phyloP scores from a whole-genome alignment of 768 basidiomycete species.

The Lactifluus pinguis region DNA sequence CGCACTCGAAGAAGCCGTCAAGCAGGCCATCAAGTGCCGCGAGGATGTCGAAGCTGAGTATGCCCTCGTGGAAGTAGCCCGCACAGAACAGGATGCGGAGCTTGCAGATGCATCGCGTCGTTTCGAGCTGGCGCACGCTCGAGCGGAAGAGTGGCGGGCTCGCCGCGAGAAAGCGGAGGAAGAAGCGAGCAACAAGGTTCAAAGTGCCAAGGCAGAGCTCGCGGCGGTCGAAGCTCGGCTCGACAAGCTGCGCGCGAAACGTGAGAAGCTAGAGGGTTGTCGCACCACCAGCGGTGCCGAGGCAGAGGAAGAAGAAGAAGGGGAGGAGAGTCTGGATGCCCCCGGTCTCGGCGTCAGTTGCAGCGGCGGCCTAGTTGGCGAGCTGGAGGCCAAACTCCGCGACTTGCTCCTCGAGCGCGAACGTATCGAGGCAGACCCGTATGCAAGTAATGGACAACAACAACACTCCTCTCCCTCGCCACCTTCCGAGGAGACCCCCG shows the following conservation, averaged over 20 bases:
- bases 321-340: neutral
- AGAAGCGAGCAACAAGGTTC: constrained; percentile 34
- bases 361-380: constrained; percentile 36
- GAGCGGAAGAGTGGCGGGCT: constrained; percentile 12
- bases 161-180: constrained; percentile 31
- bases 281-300: constrained; percentile 11
- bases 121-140: neutral
- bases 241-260: constrained; percentile 57
- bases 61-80: constrained; percentile 31
- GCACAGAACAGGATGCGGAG: constrained; percentile 9
- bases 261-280: constrained; percentile 51
- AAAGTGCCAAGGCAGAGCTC: constrained; percentile 33
- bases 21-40: constrained; percentile 49
- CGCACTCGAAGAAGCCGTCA: constrained; percentile 82
- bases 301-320: neutral
- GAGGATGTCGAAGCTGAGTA: constrained; percentile 37
- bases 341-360: too few species aligned
- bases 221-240: constrained; percentile 37
- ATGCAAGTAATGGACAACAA: constrained; percentile 1
- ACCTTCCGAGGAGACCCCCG: neutral
- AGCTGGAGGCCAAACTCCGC: constrained; percentile 58
- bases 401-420: constrained; percentile 56
- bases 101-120: constrained; percentile 27
- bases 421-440: constrained; percentile 28
- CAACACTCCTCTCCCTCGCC: constrained; percentile 16